phyloP scores from a whole-genome alignment of 768 basidiomycete species.

The Gymnopilus junonius region DNA sequence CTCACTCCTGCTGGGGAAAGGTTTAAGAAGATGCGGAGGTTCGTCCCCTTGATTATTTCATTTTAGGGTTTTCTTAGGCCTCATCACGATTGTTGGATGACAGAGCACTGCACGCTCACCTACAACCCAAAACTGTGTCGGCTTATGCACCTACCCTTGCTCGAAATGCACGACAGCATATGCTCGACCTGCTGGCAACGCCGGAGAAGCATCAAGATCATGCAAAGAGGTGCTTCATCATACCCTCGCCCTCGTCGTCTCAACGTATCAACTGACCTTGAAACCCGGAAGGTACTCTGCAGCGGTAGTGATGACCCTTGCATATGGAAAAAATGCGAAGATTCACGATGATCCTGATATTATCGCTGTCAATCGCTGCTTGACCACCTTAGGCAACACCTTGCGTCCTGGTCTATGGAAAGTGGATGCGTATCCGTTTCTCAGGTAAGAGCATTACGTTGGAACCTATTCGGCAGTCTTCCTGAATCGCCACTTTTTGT shows the following conservation, averaged over 20 bases:
- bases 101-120: slow-evolving; percentile 62
- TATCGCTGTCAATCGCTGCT: slow-evolving; percentile 47
- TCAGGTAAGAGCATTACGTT: slow-evolving; percentile 30
- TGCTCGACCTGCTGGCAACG: slow-evolving; percentile 46
- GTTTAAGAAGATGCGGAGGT: slow-evolving; percentile 67
- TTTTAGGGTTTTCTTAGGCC: neutral
- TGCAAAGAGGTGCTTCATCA: slow-evolving; percentile 44
- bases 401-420: slow-evolving; percentile 49
- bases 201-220: slow-evolving; percentile 58
- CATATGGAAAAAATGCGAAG: slow-evolving; percentile 49
- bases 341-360: slow-evolving; percentile 51
- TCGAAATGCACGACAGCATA: slow-evolving; percentile 44
- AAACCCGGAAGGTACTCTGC: slow-evolving; percentile 45
- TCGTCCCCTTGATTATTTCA: slow-evolving; percentile 7
- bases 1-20: slow-evolving; percentile 60
- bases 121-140: slow-evolving; percentile 55
- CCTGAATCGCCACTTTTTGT: neutral
- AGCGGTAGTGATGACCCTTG: slow-evolving; percentile 53
- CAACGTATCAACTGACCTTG: neutral
- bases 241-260: neutral
- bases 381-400: slow-evolving; percentile 48
- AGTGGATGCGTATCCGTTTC: slow-evolving; percentile 50
- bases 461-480: neutral
- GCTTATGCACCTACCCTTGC: slow-evolving; percentile 55
- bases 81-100: neutral